Evolutionary conservation across 805 yeast genomes (phyloP), one percentile per base, ranked within the genome.

Genomic region (Wickerhamomyces kurtzmanii): DNA sequence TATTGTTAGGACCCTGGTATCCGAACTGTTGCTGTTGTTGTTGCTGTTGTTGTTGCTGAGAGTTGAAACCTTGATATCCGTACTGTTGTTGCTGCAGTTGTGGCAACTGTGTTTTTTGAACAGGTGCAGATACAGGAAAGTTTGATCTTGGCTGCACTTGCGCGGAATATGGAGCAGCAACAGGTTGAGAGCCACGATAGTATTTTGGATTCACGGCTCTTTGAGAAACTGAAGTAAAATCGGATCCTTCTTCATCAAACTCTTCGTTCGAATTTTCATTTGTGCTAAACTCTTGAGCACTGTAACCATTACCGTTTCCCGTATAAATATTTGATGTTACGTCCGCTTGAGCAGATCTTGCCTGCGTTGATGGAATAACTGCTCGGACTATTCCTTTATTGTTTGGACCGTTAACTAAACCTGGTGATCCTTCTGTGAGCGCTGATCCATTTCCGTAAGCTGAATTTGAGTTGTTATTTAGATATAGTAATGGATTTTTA

Each of bases 221-320:
- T 51, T 80, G 89, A 6, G 87, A 77, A 2, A 81, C 82, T 29
- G 85, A 75, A 2, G 91, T 80, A 51, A 81, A 77, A 43, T 76
- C 78, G 1, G 89, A 79, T 26, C 62, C 52, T 14, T 46, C 44
- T 24, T 47, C 53, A 9, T 39, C 36, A 14, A 32, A 44, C 12
- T 43, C 33, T 7, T 39, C 43, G 23, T 9, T 20, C 13, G 9
- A 19, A 12, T 27, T 29, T 6, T 30, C 17, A 6, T 26, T 26
- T 3, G 36, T 14, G 11, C 28, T 17, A 15, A 31, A 18, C 10
- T 22, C 27, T 15, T 30, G 28, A 21, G 20, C 6, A n/a, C n/a
- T n/a, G n/a, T n/a, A n/a, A n/a, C n/a, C n/a, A n/a, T n/a, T n/a
- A n/a, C n/a, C n/a, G n/a, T n/a, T n/a, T n/a, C n/a, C n/a, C n/a